Evolutionary conservation across 148 eudicot species (phyloP).

Genomic region (Silene latifolia): DNA sequence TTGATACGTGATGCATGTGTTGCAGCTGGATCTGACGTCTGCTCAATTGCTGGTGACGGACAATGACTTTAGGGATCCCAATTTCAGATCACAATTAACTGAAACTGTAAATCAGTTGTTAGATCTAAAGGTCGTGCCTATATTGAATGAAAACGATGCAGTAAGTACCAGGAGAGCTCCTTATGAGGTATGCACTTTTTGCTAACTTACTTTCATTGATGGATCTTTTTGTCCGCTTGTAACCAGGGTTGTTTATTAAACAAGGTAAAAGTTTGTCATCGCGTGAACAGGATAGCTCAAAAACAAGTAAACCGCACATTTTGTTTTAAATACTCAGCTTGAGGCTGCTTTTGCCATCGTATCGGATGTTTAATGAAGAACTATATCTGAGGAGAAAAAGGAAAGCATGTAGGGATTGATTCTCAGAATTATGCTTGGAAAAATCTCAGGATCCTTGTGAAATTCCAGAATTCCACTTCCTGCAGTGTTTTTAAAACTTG

Average conservation of each 20-base stretch:
- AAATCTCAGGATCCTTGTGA: conserved; percentile 17
- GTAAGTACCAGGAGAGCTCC: conserved; percentile 97
- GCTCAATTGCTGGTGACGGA: conserved; percentile 96
- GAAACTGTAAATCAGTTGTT: conserved; percentile 69
- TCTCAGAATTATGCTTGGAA: conserved; percentile 12
- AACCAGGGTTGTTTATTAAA: conserved; percentile 30
- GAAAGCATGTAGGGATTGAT: conserved; percentile 1
- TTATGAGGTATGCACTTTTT: conserved; percentile 64
- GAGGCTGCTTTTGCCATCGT: conserved; percentile 20
- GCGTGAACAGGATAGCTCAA: conserved; percentile 28
- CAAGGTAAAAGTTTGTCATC: conserved; percentile 31
- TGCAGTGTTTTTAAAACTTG: too few relatives aligned
- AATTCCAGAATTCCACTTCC: conserved; percentile 4
- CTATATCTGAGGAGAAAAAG: background rate
- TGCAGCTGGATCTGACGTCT: conserved; percentile 90
- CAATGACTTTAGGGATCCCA: conserved; percentile 84
- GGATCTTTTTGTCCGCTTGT: conserved; percentile 29
- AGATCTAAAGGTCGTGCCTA: conserved; percentile 66
- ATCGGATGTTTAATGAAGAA: background rate
- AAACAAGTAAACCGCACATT: conserved; percentile 24
- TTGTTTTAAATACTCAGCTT: conserved; percentile 24
- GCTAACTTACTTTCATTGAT: conserved; percentile 17
- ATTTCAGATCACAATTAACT: conserved; percentile 68
- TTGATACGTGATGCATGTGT: conserved; percentile 21
- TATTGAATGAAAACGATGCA: conserved; percentile 95